Conservation (phyloP, 495 filamentous ascomycete genomes). For the Lepidopterella palustris region DNA sequence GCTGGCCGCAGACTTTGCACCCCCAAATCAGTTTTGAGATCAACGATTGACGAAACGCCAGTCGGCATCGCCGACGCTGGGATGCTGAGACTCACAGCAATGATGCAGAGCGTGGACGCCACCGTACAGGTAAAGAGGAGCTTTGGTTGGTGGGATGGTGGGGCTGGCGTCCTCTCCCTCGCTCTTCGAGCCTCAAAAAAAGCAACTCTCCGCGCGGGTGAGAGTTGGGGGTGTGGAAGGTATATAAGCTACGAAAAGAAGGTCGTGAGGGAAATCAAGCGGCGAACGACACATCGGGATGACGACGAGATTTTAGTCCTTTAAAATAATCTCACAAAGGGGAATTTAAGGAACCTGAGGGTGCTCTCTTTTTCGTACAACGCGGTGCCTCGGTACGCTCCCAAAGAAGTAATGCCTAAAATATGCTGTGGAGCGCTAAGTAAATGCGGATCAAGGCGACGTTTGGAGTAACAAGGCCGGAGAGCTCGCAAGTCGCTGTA, state of each 20-base stretch:
- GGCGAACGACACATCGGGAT: neutral
- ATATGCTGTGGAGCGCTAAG: no score
- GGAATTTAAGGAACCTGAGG: no score
- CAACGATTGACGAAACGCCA: neutral
- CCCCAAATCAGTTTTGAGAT: neutral
- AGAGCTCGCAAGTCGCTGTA: no score
- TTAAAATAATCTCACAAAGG: no score
- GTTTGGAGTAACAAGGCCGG: neutral
- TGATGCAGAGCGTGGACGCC: neutral
- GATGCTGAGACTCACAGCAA: neutral
- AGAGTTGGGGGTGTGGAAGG: neutral
- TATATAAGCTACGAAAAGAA: neutral
- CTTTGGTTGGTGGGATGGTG: neutral
- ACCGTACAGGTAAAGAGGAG: neutral
- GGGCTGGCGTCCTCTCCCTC: neutral
- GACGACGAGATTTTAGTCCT: neutral
- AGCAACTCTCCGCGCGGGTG: no score
- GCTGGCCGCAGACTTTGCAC: neutral
- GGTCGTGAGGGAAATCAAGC: neutral
- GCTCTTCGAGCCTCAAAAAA: no score
- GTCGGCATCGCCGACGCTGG: neutral
- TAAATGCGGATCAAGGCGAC: neutral
- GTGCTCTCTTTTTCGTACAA: no score
- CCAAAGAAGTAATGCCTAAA: neutral
- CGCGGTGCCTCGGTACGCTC: neutral